Evolutionary conservation across 2,329 filamentous ascomycete genomes (phyloP).

Genomic region (Colletotrichum acutatum): DNA sequence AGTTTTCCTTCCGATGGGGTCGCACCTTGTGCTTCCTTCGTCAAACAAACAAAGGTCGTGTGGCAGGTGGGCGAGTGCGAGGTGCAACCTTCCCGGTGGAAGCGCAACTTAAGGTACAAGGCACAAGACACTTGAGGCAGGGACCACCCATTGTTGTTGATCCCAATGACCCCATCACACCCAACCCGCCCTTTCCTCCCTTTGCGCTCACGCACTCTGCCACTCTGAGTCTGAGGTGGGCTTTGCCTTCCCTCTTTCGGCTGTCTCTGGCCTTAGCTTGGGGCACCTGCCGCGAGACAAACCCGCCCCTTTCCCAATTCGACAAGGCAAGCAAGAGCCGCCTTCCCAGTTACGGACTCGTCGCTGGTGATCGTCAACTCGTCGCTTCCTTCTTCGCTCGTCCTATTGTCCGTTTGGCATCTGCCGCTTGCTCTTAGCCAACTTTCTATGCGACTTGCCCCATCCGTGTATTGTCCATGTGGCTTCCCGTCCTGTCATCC

Average conservation of each 20-base stretch:
- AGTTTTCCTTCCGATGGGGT: background rate
- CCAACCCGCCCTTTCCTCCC: background rate
- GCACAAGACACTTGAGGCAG: constrained; percentile 5
- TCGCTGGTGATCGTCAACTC: background rate
- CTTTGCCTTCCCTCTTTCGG: background rate
- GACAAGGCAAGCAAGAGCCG: background rate
- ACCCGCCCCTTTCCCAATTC: background rate
- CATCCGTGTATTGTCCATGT: constrained; percentile 7
- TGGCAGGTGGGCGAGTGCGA: constrained; percentile 19
- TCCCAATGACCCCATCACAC: background rate
- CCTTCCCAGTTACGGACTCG: background rate
- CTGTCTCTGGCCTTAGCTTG: background rate
- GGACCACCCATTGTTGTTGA: constrained; percentile 13
- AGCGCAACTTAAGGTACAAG: background rate
- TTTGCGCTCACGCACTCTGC: background rate
- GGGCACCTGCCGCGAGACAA: background rate
- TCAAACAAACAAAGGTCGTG: constrained; percentile 6
- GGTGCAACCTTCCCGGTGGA: constrained; percentile 18
- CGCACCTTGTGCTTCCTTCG: background rate
- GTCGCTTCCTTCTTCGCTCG: background rate
- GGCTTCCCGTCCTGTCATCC: constrained; percentile 24
- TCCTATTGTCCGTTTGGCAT: background rate
- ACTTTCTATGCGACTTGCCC: background rate
- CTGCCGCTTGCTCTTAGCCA: no score
- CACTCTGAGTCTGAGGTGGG: no score